phyloP scores from a whole-genome alignment of 176 grass and related monocot genomes.

The Calamus simplicifolius region DNA sequence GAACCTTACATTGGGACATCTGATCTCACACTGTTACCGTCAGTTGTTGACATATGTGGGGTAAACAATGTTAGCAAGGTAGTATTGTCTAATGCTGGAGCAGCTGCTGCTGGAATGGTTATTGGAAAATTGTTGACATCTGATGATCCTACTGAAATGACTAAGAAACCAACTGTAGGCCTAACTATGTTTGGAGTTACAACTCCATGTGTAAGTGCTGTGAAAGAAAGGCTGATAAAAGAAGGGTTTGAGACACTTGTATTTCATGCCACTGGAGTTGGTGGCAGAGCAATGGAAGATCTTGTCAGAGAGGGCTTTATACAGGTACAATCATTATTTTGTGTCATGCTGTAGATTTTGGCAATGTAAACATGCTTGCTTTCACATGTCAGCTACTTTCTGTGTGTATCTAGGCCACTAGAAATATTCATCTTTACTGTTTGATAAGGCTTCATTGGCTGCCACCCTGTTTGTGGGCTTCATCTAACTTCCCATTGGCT shows the following conservation, averaged over 20 bases:
- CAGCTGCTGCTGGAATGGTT: slow-evolving; percentile 75
- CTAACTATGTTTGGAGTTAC: slow-evolving; percentile 96
- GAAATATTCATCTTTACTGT: slow-evolving; percentile 4
- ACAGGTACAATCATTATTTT: slow-evolving; percentile 41
- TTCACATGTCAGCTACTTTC: no score
- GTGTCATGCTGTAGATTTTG: no score
- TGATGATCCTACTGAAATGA: slow-evolving; percentile 40
- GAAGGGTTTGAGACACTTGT: slow-evolving; percentile 88
- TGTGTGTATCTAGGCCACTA: no score
- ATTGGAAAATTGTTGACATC: slow-evolving; percentile 35
- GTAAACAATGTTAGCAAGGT: slow-evolving; percentile 71
- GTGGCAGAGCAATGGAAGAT: slow-evolving; percentile 97
- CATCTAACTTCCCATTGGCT: no score
- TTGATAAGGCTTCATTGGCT: background rate
- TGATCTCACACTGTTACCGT: slow-evolving; percentile 76
- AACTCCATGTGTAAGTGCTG: slow-evolving; percentile 67
- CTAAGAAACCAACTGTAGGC: slow-evolving; percentile 53
- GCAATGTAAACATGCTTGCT: no score
- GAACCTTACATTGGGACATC: slow-evolving; percentile 72
- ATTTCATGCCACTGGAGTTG: slow-evolving; percentile 92
- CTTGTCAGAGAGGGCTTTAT: slow-evolving; percentile 67
- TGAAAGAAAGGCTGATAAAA: slow-evolving; percentile 61
- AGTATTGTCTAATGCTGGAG: slow-evolving; percentile 74
- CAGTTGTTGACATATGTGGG: slow-evolving; percentile 83
- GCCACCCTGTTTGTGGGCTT: no score